A percentile compares a stretch with the other conserved stretches of the same genome.
phyloP scores from a whole-genome alignment of 2,329 filamentous ascomycete species.

The Microdochium trichocladiopsis region DNA sequence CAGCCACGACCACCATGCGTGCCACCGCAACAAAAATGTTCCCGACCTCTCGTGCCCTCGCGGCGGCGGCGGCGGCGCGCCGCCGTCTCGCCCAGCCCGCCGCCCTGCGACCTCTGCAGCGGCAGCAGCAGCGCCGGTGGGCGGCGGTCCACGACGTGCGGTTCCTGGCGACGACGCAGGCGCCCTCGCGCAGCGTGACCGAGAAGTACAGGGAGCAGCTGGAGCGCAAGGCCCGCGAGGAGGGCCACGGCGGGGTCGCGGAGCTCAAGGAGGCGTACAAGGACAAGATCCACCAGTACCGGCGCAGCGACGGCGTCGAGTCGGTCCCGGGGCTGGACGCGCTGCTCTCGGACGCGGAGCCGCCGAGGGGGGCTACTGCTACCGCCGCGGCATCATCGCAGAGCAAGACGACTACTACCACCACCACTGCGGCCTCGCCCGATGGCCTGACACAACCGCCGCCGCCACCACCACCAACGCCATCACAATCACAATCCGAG shows the following conservation, averaged over 20 bases:
- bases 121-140: conserved; percentile 65
- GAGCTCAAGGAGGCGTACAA: conserved; percentile 77
- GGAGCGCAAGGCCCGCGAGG: conserved; percentile 67
- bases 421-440: conserved; percentile 15
- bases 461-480: conserved; percentile 7
- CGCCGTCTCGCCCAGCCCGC: conserved; percentile 5
- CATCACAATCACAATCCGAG: conserved; percentile 8
- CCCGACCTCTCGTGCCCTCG: no score
- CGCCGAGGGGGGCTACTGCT: conserved; percentile 19
- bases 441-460: conserved; percentile 9
- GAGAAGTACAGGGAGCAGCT: conserved; percentile 89
- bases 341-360: conserved; percentile 18
- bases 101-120: conserved; percentile 20
- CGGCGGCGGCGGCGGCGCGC: conserved; percentile 3
- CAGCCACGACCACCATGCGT: no score
- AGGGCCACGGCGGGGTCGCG: conserved; percentile 63
- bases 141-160: conserved; percentile 89
- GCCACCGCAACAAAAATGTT: no score
- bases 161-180: conserved; percentile 74
- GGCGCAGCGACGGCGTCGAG: conserved; percentile 54
- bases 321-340: conserved; percentile 29
- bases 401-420: background rate
- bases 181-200: conserved; percentile 56
- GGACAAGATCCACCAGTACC: conserved; percentile 70
- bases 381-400: conserved; percentile 8